phyloP scores from a whole-genome alignment of 2,329 filamentous ascomycete species.

The Claviceps sp. region DNA sequence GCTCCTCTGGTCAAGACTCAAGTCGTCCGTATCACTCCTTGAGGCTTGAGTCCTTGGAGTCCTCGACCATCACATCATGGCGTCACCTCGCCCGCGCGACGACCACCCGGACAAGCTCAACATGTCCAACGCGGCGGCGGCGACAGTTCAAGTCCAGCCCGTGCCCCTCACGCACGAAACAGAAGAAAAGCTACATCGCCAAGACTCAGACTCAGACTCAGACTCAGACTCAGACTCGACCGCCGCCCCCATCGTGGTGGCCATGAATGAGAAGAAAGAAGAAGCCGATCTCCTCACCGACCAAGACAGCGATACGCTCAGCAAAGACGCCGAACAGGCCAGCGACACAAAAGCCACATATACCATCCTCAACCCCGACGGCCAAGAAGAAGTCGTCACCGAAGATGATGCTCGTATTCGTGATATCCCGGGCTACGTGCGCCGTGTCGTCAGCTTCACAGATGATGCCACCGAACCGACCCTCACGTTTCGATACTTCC shows the following conservation, averaged over 20 bases:
- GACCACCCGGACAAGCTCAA: neutral
- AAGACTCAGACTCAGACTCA: neutral
- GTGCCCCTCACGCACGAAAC: neutral
- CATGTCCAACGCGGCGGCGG: neutral
- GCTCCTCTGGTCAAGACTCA: no score
- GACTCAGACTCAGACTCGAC: neutral
- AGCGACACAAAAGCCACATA: slow-evolving; percentile 6
- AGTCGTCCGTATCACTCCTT: no score
- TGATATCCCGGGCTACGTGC: slow-evolving; percentile 36
- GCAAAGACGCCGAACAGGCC: slow-evolving; percentile 5
- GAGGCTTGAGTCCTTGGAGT: no score
- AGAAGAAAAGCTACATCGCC: neutral
- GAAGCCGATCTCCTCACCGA: neutral
- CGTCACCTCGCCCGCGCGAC: neutral
- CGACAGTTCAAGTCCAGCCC: neutral
- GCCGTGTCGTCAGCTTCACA: slow-evolving; percentile 41
- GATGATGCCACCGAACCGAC: slow-evolving; percentile 43
- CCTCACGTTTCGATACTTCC: slow-evolving; percentile 46
- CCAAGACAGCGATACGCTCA: neutral
- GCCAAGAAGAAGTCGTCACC: slow-evolving; percentile 17
- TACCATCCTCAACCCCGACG: slow-evolving; percentile 9
- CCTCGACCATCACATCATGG: neutral
- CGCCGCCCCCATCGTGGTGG: neutral
- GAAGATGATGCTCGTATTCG: slow-evolving; percentile 37
- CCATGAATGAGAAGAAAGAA: slow-evolving; percentile 23